phyloP scores from a whole-genome alignment of 2,329 filamentous ascomycete species.

The Calonectria leucothoes region DNA sequence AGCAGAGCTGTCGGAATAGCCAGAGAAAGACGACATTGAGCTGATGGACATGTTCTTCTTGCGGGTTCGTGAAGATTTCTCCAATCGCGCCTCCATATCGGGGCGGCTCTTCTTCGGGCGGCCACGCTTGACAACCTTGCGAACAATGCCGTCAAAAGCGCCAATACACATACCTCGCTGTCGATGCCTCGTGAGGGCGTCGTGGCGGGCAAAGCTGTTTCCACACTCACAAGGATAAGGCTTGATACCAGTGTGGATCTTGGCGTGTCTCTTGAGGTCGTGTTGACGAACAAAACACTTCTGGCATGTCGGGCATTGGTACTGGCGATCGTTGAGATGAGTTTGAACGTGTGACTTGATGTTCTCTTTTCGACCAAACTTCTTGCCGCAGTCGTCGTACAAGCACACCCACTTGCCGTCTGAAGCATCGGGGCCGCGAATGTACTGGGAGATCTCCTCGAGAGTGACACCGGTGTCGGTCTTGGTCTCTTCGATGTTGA shows the following conservation, averaged over 20 bases:
- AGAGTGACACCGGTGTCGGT: constrained; percentile 86
- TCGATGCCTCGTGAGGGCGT: constrained; percentile 92
- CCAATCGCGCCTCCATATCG: constrained; percentile 65
- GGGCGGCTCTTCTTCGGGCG: constrained; percentile 72
- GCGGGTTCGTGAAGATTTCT: constrained; percentile 67
- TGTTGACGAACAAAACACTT: constrained; percentile 98
- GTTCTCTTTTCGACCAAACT: constrained; percentile 97
- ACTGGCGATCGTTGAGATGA: constrained; percentile 95
- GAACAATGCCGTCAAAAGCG: constrained; percentile 83
- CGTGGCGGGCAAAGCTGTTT: constrained; percentile 93
- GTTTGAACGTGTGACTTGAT: constrained; percentile 99
- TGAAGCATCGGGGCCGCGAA: constrained; percentile 76
- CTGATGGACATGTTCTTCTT: constrained; percentile 65
- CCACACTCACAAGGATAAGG: constrained; percentile 95
- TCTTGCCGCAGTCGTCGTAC: constrained; percentile 84
- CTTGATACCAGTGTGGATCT: constrained; percentile 97
- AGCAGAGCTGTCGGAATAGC: constrained; percentile 67
- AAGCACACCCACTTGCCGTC: constrained; percentile 84
- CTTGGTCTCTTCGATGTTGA: constrained; percentile 74
- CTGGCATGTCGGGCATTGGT: constrained; percentile 89
- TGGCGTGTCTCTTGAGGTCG: constrained; percentile 95
- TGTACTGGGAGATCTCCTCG: constrained; percentile 84
- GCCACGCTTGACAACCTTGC: constrained; percentile 72
- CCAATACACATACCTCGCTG: constrained; percentile 98
- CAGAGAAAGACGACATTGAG: constrained; percentile 66